These are phyloP conservation scores for Epichloe glyceriae DNA, from an alignment of 2,329 filamentous ascomycete species.

Conservation along the genomic window DNA sequence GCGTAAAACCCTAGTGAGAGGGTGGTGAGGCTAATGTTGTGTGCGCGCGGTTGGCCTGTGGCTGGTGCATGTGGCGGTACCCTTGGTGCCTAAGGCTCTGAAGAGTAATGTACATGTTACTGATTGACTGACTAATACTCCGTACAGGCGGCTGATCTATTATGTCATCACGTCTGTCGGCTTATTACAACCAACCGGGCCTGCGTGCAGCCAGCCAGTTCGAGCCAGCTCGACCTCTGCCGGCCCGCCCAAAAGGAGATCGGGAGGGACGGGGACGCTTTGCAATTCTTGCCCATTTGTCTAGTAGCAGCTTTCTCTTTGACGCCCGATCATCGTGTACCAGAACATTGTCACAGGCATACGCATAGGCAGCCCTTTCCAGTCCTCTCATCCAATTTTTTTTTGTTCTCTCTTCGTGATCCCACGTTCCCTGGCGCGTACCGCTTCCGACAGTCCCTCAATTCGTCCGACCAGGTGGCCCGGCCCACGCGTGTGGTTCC, in stretches of 20 bases:
- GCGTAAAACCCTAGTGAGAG: conserved; percentile 25
- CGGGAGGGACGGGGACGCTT: conserved; percentile 6
- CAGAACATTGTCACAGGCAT: neutral
- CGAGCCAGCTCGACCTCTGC: neutral
- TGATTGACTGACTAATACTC: neutral
- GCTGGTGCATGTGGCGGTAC: neutral
- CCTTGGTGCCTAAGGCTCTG: neutral
- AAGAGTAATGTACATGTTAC: no score
- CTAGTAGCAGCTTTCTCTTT: neutral
- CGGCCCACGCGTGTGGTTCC: conserved; percentile 2
- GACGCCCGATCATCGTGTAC: neutral
- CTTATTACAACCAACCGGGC: no score
- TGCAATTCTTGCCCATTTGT: conserved; percentile 1
- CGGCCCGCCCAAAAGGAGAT: neutral
- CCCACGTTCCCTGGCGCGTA: no score
- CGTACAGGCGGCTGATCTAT: no score
- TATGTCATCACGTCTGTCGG: no score
- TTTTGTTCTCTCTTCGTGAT: neutral
- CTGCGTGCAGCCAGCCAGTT: neutral
- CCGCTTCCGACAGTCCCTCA: neutral
- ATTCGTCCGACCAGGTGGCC: neutral
- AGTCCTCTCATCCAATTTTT: neutral
- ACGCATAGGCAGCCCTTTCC: neutral
- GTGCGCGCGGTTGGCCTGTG: neutral
- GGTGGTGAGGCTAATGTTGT: neutral